Conservation (phyloP, 2,329 filamentous ascomycete species). For the Rutstroemia sp. region DNA sequence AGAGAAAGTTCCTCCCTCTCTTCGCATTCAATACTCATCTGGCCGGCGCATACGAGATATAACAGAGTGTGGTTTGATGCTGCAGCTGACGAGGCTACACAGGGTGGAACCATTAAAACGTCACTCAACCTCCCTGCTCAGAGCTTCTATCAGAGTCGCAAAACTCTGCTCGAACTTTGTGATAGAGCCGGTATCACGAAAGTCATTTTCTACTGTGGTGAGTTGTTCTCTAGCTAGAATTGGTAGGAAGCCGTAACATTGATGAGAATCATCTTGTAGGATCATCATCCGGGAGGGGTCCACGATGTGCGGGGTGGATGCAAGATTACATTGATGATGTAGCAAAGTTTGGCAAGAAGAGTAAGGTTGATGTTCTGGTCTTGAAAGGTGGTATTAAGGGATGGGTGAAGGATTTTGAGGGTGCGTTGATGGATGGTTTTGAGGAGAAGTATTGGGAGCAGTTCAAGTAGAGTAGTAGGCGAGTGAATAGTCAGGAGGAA, state of each 20-base stretch:
- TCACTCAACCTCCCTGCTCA: conserved; percentile 53
- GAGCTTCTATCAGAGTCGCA: conserved; percentile 43
- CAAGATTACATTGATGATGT: conserved; percentile 45
- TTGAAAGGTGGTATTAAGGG: conserved; percentile 47
- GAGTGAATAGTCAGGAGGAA: neutral
- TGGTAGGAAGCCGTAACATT: neutral
- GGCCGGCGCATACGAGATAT: no score
- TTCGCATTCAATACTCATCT: no score
- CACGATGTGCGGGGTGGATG: conserved; percentile 47
- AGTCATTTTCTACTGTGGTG: conserved; percentile 51
- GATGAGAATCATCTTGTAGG: conserved; percentile 30
- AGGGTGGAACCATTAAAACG: conserved; percentile 52
- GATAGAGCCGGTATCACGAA: conserved; percentile 40
- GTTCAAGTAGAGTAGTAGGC: conserved; percentile 16
- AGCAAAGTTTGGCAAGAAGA: conserved; percentile 32
- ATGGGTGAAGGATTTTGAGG: conserved; percentile 44
- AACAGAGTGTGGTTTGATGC: no score
- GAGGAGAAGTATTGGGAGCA: conserved; percentile 34
- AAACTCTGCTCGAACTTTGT: conserved; percentile 41
- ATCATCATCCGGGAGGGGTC: conserved; percentile 43
- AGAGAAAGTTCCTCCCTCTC: no score
- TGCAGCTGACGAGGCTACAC: neutral
- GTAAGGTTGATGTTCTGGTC: conserved; percentile 38
- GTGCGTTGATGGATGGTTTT: conserved; percentile 43
- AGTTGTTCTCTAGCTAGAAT: conserved; percentile 9